Conservation (phyloP, 345 rosid species). For the Salix suchowensis region DNA sequence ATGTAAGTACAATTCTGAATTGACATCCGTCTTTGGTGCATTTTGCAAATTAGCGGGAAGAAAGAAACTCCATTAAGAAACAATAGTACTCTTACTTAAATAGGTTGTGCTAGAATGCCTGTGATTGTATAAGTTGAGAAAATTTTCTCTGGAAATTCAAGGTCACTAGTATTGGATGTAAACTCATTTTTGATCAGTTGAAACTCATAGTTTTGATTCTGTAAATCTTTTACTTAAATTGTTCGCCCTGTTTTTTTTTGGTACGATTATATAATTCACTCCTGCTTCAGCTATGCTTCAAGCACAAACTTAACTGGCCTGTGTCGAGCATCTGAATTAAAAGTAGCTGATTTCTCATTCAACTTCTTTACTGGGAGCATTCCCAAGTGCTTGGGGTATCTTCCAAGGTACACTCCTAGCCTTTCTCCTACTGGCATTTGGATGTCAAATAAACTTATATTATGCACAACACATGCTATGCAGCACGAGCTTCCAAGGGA, state of each 20-base stretch:
- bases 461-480: slow-evolving; percentile 9
- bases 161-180: background rate
- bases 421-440: background rate
- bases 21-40: background rate
- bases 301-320: slow-evolving; percentile 53
- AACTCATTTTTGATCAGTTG: background rate
- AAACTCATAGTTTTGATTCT: background rate
- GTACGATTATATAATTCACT: background rate
- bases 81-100: background rate
- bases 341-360: slow-evolving; percentile 76
- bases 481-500: slow-evolving; percentile 89
- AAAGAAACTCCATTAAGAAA: background rate
- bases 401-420: slow-evolving; percentile 57
- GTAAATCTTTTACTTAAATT: background rate
- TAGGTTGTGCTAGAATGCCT: background rate
- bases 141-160: background rate
- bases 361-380: slow-evolving; percentile 80
- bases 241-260: no score
- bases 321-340: slow-evolving; percentile 66
- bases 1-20: slow-evolving; percentile 41
- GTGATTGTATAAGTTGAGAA: background rate
- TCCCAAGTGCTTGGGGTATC: slow-evolving; percentile 75
- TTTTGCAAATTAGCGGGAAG: background rate
- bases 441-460: slow-evolving; percentile 1
- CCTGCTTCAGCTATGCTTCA: slow-evolving; percentile 55